A percentile compares a stretch with the other conserved stretches of the same genome.
Conservation (phyloP, 805 yeast genomes). For the Yamadazyma insecticola region DNA sequence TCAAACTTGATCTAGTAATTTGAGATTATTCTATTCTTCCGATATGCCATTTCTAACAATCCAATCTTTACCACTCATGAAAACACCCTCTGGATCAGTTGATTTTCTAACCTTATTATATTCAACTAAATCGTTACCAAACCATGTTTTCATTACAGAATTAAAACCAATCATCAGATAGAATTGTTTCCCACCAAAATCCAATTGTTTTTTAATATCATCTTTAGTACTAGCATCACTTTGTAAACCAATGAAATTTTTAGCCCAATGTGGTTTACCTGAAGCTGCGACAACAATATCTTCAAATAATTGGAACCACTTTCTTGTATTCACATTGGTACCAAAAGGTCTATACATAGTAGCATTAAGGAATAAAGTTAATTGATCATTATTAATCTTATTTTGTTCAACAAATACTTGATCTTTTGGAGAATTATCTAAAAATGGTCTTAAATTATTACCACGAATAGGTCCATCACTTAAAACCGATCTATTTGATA, state of each 20-base stretch:
- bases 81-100: conserved; percentile 79
- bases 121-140: conserved; percentile 59
- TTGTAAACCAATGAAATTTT: conserved; percentile 70
- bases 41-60: conserved; percentile 72
- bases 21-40: conserved; percentile 14
- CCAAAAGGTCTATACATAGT: conserved; percentile 95
- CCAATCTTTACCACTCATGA: conserved; percentile 78
- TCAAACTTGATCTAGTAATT: neutral
- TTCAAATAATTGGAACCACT: conserved; percentile 86
- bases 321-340: conserved; percentile 62
- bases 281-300: conserved; percentile 68
- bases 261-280: conserved; percentile 99
- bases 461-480: conserved; percentile 83
- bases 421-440: conserved; percentile 71
- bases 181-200: conserved; percentile 42
- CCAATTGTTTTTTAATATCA: conserved; percentile 37
- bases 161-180: conserved; percentile 81
- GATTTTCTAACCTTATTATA: conserved; percentile 62
- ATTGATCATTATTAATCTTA: conserved; percentile 62
- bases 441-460: conserved; percentile 71
- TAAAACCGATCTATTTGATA: conserved; percentile 44
- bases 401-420: conserved; percentile 49
- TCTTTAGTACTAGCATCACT: conserved; percentile 24
- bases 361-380: conserved; percentile 85
- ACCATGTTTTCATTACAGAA: conserved; percentile 68